Evolutionary conservation across 2,329 filamentous ascomycete species (phyloP).

Genomic region (Hypoxylon sp.): DNA sequence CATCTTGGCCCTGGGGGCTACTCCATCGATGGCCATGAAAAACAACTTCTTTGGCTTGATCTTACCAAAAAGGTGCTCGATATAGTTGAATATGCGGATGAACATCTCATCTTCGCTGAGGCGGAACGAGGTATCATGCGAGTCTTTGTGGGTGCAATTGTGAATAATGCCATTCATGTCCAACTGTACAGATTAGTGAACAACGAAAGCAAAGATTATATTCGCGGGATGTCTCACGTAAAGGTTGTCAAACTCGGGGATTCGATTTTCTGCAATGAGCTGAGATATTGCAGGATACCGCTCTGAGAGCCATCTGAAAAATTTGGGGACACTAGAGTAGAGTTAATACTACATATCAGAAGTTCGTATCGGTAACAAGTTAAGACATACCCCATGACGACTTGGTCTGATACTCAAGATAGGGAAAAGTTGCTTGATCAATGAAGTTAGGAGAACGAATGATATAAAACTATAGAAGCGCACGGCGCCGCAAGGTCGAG

Average conservation of each 20-base stretch:
- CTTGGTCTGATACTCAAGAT: slow-evolving; percentile 2
- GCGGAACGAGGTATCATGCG: slow-evolving; percentile 90
- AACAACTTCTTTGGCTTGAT: slow-evolving; percentile 99
- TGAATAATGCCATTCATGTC: slow-evolving; percentile 99
- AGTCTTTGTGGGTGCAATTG: slow-evolving; percentile 98
- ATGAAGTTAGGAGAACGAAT: neutral
- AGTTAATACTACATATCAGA: slow-evolving; percentile 36
- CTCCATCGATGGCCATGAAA: slow-evolving; percentile 99
- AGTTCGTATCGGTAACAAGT: slow-evolving; percentile 17
- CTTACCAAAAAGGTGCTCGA: slow-evolving; percentile 97
- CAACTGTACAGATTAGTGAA: slow-evolving; percentile 66
- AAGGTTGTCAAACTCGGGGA: slow-evolving; percentile 98
- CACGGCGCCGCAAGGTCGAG: slow-evolving; percentile 12
- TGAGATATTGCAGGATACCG: slow-evolving; percentile 98
- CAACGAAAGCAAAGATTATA: slow-evolving; percentile 37
- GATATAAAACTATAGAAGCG: slow-evolving; percentile 9
- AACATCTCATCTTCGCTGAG: slow-evolving; percentile 99
- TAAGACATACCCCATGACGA: slow-evolving; percentile 50
- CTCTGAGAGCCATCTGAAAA: slow-evolving; percentile 99
- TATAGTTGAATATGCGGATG: slow-evolving; percentile 99
- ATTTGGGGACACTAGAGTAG: slow-evolving; percentile 78
- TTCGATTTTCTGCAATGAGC: slow-evolving; percentile 97
- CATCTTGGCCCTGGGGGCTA: slow-evolving; percentile 98
- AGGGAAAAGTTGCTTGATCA: slow-evolving; percentile 9
- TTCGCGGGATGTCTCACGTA: slow-evolving; percentile 71